A percentile compares a stretch with the other conserved stretches of the same genome.
Conservation (phyloP, 495 filamentous ascomycete genomes). For the Penicillium desertorum region DNA sequence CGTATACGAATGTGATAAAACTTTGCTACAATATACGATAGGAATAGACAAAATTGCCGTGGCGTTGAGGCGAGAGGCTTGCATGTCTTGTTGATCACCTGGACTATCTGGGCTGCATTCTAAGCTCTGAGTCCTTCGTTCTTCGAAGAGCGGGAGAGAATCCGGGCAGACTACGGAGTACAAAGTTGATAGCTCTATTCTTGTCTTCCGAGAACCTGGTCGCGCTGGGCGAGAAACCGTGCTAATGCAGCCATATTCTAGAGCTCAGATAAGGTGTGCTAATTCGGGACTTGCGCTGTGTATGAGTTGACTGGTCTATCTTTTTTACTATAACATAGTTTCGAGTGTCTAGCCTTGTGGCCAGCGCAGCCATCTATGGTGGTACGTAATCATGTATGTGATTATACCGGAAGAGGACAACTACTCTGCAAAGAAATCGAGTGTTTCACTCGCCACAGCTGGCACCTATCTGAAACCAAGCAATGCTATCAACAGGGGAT, state of each 20-base stretch:
- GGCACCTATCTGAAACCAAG: constrained; percentile 1
- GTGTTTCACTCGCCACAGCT: constrained; percentile 4
- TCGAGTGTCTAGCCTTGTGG: not conserved
- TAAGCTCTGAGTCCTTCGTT: constrained; percentile 1
- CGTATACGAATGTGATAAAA: not conserved
- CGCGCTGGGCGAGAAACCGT: constrained; percentile 9
- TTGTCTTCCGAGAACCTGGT: constrained; percentile 16
- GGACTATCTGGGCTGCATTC: not conserved
- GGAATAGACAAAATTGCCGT: not conserved
- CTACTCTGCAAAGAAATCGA: not conserved
- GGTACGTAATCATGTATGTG: not conserved
- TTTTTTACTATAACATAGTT: constrained; percentile 1
- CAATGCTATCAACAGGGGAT: constrained; percentile 3
- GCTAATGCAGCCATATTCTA: constrained; percentile 15
- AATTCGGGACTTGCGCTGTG: constrained; percentile 8
- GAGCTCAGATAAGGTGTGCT: constrained; percentile 14
- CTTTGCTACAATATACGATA: not conserved
- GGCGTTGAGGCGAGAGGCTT: constrained; percentile 15
- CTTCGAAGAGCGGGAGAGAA: constrained; percentile 9
- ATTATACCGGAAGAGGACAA: not conserved
- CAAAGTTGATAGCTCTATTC: constrained; percentile 21
- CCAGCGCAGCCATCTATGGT: not conserved
- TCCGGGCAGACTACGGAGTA: constrained; percentile 20
- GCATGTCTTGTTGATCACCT: constrained; percentile 19
- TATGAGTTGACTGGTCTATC: not conserved